Evolutionary conservation across 2,329 filamentous ascomycete genomes (phyloP).

Genomic region (Hymenoscyphus occultus): DNA sequence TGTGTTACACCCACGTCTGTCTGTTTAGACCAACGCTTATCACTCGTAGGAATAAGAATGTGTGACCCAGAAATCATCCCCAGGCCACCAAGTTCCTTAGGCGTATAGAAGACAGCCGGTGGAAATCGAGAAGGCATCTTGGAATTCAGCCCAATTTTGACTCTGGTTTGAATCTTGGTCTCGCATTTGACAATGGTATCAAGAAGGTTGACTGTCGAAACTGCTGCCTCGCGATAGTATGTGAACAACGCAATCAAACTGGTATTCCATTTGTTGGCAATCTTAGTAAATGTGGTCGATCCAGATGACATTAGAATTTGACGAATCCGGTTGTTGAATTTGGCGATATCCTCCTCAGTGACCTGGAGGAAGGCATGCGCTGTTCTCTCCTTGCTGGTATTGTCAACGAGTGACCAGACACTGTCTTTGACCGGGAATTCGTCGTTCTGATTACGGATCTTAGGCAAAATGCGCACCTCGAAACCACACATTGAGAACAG

Average conservation of each 20-base stretch:
- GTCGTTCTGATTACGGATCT: conserved; percentile 90
- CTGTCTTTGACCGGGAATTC: conserved; percentile 98
- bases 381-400: conserved; percentile 93
- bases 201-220: conserved; percentile 88
- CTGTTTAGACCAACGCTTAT: conserved; percentile 98
- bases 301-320: conserved; percentile 99
- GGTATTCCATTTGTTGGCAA: conserved; percentile 99
- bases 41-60: conserved; percentile 93
- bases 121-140: conserved; percentile 99
- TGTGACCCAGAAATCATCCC: conserved; percentile 99
- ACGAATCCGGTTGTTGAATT: conserved; percentile 98
- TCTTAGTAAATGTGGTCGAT: conserved; percentile 99
- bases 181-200: conserved; percentile 99
- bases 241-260: conserved; percentile 95
- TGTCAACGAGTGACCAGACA: conserved; percentile 96
- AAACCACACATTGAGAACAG: conserved; percentile 98
- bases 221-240: conserved; percentile 96
- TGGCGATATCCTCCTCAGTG: conserved; percentile 95
- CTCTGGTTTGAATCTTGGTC: conserved; percentile 97
- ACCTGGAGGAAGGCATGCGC: conserved; percentile 97
- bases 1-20: conserved; percentile 97
- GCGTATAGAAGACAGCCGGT: conserved; percentile 96
- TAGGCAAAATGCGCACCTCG: conserved; percentile 92
- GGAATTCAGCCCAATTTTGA: conserved; percentile 97
- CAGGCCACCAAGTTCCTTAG: conserved; percentile 92